Evolutionary conservation across 495 filamentous ascomycete species (phyloP).

Genomic region (Penicillium bovifimosum): DNA sequence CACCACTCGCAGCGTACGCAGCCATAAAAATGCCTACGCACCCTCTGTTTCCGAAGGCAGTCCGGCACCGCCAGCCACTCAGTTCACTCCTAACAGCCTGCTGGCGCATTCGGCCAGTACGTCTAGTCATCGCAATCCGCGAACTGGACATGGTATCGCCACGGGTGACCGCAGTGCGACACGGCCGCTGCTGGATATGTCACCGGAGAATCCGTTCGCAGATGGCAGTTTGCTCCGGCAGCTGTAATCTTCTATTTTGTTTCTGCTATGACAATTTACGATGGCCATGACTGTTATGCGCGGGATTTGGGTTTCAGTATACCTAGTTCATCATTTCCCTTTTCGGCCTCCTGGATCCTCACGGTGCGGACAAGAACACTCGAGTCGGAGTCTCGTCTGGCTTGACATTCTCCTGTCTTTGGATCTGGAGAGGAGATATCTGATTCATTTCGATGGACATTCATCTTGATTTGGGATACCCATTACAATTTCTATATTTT

Average conservation of each 20-base stretch:
- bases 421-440: not conserved
- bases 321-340: not conserved
- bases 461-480: not conserved
- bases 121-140: constrained; percentile 14
- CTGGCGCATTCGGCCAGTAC: constrained; percentile 24
- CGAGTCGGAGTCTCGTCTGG: not conserved
- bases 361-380: not conserved
- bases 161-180: constrained; percentile 47
- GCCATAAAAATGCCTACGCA: constrained; percentile 8
- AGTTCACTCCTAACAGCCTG: constrained; percentile 38
- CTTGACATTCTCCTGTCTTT: not conserved
- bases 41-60: constrained; percentile 16
- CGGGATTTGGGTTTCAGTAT: not conserved
- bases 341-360: not conserved
- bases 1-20: constrained; percentile 26
- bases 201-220: constrained; percentile 45
- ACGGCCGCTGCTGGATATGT: constrained; percentile 53
- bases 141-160: constrained; percentile 47
- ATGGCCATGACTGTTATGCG: not conserved
- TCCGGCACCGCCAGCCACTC: constrained; percentile 16
- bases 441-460: not conserved
- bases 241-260: constrained; percentile 9
- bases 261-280: not conserved
- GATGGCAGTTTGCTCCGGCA: constrained; percentile 50
- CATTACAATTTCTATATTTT: not conserved